phyloP scores from a whole-genome alignment of 1,284 basidiomycete species.

The Lentinula novae-zelandiae region DNA sequence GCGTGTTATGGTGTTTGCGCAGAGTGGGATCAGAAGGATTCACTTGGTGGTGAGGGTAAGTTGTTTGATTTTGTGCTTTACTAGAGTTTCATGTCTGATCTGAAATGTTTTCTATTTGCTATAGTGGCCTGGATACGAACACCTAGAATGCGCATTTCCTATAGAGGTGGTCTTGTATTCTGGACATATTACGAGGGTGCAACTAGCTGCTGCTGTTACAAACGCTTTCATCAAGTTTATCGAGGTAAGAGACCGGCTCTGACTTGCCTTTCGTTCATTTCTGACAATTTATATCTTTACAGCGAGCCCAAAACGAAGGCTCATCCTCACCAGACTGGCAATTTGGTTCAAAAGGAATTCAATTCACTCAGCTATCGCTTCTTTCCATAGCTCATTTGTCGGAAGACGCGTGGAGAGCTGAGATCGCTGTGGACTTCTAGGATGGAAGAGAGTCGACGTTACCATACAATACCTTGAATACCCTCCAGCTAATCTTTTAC shows the following conservation, averaged over 20 bases:
- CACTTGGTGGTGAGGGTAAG: background rate
- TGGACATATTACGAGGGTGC: background rate
- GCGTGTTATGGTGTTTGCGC: background rate
- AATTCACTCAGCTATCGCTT: background rate
- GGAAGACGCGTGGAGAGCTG: slow-evolving; percentile 1
- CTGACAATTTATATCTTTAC: background rate
- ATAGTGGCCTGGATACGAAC: slow-evolving; percentile 4
- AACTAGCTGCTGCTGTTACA: background rate
- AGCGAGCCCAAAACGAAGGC: background rate
- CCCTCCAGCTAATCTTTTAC: too few species aligned
- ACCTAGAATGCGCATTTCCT: background rate
- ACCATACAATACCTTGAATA: background rate
- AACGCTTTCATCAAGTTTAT: background rate
- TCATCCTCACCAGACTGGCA: background rate
- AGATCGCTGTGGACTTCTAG: background rate
- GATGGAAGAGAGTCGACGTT: background rate
- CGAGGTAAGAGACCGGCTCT: background rate
- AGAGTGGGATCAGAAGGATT: background rate
- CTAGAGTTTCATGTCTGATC: too few species aligned
- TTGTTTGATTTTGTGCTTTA: background rate
- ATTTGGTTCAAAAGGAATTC: background rate
- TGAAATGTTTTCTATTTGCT: background rate
- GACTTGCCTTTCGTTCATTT: background rate
- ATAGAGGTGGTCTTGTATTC: background rate
- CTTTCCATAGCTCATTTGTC: background rate